Evolutionary conservation across 805 yeast species (phyloP).

Genomic region (Saturnispora hagleri): DNA sequence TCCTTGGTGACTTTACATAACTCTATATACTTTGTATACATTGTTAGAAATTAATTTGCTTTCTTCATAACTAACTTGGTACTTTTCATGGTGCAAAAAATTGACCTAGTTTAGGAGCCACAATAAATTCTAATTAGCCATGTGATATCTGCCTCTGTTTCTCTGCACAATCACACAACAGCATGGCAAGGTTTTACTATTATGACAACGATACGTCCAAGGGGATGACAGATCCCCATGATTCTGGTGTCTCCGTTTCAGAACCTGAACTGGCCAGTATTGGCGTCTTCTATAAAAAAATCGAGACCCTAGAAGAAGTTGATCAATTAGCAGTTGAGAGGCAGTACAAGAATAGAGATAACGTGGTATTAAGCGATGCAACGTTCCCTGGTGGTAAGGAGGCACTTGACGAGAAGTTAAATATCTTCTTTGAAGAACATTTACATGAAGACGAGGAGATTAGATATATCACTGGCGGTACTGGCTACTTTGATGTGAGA

Average conservation of each 20-base stretch:
- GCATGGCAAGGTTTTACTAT: conserved; percentile 33
- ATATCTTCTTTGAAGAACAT: conserved; percentile 72
- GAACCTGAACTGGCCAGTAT: conserved; percentile 40
- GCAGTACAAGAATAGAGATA: conserved; percentile 72
- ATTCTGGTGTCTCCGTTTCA: conserved; percentile 54
- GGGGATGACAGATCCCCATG: conserved; percentile 62
- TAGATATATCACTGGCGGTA: conserved; percentile 80
- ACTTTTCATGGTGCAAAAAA: not conserved
- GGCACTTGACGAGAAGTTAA: conserved; percentile 55
- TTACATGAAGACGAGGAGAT: conserved; percentile 97
- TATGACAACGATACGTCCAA: conserved; percentile 52
- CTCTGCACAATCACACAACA: not conserved
- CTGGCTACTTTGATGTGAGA: conserved; percentile 86
- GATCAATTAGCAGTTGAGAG: conserved; percentile 60
- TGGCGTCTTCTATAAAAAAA: conserved; percentile 60
- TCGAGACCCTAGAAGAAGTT: conserved; percentile 45
- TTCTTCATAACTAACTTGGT: not conserved
- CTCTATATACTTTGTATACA: not conserved
- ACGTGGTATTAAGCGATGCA: conserved; percentile 47
- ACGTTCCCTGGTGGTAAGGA: conserved; percentile 54
- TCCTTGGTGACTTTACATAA: not conserved
- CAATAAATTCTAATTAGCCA: not conserved
- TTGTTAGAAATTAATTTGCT: not conserved
- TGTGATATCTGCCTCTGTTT: not conserved
- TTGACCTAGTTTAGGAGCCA: not conserved